A percentile compares a stretch with the other conserved stretches of the same genome.
These are phyloP conservation scores for Lactarius quietus DNA, from an alignment of 768 basidiomycete species.

Conservation along the genomic window DNA sequence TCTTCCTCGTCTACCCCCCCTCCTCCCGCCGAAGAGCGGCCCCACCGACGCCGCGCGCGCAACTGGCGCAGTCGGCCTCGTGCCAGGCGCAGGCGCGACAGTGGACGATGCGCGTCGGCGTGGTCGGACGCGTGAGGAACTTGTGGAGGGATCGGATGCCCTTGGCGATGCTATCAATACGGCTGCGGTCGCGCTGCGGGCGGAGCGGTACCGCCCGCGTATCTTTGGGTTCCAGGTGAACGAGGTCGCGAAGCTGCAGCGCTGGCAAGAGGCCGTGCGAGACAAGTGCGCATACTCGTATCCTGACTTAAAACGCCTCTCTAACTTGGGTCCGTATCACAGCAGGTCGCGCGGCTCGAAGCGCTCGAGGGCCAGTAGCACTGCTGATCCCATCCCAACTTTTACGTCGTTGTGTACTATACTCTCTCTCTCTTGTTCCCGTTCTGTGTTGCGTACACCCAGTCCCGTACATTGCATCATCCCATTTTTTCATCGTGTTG, in stretches of 20 bases:
- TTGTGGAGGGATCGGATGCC: constrained; percentile 44
- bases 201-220: constrained; percentile 86
- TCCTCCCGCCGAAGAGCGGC: constrained; percentile 79
- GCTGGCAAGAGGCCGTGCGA: constrained; percentile 93
- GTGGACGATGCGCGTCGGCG: constrained; percentile 30
- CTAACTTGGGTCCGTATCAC: neutral
- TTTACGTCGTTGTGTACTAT: constrained; percentile 1
- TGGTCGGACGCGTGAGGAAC: constrained; percentile 42
- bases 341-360: constrained; percentile 26
- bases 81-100: constrained; percentile 31
- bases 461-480: constrained; percentile 7
- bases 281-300: constrained; percentile 59
- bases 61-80: constrained; percentile 28
- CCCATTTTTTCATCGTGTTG: neutral
- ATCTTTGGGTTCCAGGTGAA: constrained; percentile 98
- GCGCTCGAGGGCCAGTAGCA: constrained; percentile 19
- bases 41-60: constrained; percentile 40
- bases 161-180: constrained; percentile 73
- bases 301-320: neutral
- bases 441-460: constrained; percentile 1
- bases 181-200: constrained; percentile 78
- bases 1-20: constrained; percentile 95
- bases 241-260: constrained; percentile 87
- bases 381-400: neutral
- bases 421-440: neutral